Evolutionary conservation across 768 basidiomycete genomes (phyloP), one percentile per base, ranked within the genome.

Genomic region (Artomyces pyxidatus): DNA sequence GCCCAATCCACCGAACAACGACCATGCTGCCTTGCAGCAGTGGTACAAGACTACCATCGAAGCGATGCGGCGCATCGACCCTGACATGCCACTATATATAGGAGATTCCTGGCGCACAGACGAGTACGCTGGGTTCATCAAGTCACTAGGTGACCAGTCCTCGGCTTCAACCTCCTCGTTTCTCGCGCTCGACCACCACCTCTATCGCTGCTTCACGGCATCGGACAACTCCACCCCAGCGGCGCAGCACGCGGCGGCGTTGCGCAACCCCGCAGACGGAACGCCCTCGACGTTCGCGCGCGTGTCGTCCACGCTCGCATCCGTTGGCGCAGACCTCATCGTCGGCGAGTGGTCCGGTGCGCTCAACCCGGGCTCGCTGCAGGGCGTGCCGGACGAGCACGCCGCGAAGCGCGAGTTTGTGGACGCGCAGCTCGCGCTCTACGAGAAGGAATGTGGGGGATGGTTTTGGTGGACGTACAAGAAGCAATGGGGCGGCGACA

Each of bases 391-490:
- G 27, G 60, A 70, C 51, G 67, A 75, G 51, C 67, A 69, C 38
- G 59, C 64, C 35, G 72, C 74, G 49, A 62, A 73, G 37, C 54
- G 71, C 8, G 66, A 61, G 12, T 91, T 78, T 50, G 69, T 84
- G 4, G 61, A 70, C 16, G 82, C 87, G 3, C 80, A 92, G 62
- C 64, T 89, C 42, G 73, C 71, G 17, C 56, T 86, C 32, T 90
- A 76, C 51, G 85, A 88, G 49, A 61, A 65, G 40, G 56, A 65
- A 29, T 83, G 85, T 50, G 78, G 76, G 0, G 89, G 89, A 4
- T 85, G 77, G 75, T 91, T 82, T 68, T 91, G 85, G 61, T 89
- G 89, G 89, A 88, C 85, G 30, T 84, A 80, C 60, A 88, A 81
- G 70, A 88, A 89, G 63, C 73, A 80, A 43, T 60, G 66, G 4